Percentiles rank a stretch among this genome's conserved stretches.
Evolutionary conservation across 805 yeast species (phyloP).

Genomic region (Wickerhamiella kurtzmanii): DNA sequence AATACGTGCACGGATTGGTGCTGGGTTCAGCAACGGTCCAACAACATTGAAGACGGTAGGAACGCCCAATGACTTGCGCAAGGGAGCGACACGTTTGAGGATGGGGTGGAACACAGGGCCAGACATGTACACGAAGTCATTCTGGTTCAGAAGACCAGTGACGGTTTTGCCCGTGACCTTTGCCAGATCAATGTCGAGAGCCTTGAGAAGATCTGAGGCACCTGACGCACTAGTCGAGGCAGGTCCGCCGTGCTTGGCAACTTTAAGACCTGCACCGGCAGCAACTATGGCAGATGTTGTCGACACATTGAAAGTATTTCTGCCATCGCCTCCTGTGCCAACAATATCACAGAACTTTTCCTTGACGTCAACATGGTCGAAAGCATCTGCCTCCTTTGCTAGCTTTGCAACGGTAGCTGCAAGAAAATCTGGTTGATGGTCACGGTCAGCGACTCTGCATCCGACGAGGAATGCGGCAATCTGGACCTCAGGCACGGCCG

Average conservation of each 20-base stretch:
- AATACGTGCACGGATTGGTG: constrained; percentile 63
- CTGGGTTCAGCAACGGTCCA: constrained; percentile 92
- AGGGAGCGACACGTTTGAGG: constrained; percentile 66
- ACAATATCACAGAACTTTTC: constrained; percentile 72
- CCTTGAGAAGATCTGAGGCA: constrained; percentile 73
- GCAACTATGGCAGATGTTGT: constrained; percentile 91
- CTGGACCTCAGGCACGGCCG: constrained; percentile 53
- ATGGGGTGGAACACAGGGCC: constrained; percentile 94
- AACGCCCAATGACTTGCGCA: constrained; percentile 69
- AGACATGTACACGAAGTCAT: constrained; percentile 52
- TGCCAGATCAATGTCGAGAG: constrained; percentile 70
- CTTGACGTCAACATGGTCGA: constrained; percentile 15
- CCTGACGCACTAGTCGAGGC: constrained; percentile 91
- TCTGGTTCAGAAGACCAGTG: constrained; percentile 38
- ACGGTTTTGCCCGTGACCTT: constrained; percentile 52
- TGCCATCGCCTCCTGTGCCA: constrained; percentile 99
- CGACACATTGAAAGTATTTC: constrained; percentile 90
- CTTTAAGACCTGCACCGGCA: constrained; percentile 68
- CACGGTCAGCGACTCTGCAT: constrained; percentile 57
- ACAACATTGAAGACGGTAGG: constrained; percentile 89
- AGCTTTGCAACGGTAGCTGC: constrained; percentile 77
- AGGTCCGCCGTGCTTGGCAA: constrained; percentile 95
- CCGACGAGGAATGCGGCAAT: constrained; percentile 68
- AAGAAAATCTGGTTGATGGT: constrained; percentile 66
- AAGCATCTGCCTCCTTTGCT: constrained; percentile 33